Evolutionary conservation across 768 basidiomycete genomes (phyloP), one percentile per base, ranked within the genome.

Genomic region (Saitozyma podzolica): DNA sequence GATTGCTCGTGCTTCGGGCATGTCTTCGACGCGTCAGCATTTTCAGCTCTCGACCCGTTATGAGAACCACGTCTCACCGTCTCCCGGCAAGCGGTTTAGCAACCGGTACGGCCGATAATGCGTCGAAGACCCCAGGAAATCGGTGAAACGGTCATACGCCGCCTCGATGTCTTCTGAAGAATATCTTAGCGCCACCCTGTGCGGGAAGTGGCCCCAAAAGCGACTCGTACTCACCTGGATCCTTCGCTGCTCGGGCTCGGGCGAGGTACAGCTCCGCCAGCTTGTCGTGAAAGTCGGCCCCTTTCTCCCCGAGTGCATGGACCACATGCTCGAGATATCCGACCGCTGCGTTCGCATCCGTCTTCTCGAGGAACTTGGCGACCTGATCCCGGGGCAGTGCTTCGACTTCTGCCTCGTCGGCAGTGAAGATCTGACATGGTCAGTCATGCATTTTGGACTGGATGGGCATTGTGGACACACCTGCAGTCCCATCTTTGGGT

Each of bases 1-100:
- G 62, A 97, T 87, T 0, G 96, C 96, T 48, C 92, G 87, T 14
- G 91, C 92, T 78, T 98, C 92, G 62, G 86, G 92, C 45, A 96
- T 83, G 70, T 92, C 92, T 93, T 37, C 37, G 40, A 45, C 19
- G 14, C 6, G 48, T 52, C 56, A 29, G 29, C 11, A 17, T 8
- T 16, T 10, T 54, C 2, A n/a, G 20, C 17, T 40, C 17, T 14
- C 14, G 8, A 9, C 8, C 5, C 42, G 40, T 29, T 29, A 20
- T 29, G 10, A 19, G 2, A 50, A 14, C 16, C 16, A 10, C 6
- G 29, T 69, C 82, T 50, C 68, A 91, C 92, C 90, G 66, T 95
- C 90, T 4, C 86, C 84, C 0, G 88, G 89, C n/a, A 97, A 79
- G n/a, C 85, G 77, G 7, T 86, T 88, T 65, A 95, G 89, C 14